phyloP scores from a whole-genome alignment of 2,329 filamentous ascomycete genomes.

The Hymenoscyphus occultus region DNA sequence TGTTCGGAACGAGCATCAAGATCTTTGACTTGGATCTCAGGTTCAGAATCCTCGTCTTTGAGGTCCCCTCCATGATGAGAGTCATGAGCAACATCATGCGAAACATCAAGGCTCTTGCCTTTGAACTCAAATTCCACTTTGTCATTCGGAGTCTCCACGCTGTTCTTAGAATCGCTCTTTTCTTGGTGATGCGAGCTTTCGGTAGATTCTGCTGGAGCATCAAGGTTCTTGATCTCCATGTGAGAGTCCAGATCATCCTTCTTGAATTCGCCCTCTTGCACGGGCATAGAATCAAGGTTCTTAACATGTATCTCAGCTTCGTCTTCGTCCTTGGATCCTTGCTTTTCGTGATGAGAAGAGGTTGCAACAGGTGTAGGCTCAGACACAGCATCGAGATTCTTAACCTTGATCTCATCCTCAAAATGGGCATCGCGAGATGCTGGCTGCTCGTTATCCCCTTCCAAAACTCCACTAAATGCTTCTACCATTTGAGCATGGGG shows the following conservation, averaged over 20 bases:
- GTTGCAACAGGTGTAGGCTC: neutral
- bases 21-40: neutral
- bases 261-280: too few species aligned
- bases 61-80: neutral
- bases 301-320: neutral
- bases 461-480: neutral
- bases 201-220: too few species aligned
- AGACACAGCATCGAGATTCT: neutral
- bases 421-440: neutral
- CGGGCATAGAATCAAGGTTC: neutral
- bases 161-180: too few species aligned
- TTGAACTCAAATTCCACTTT: neutral
- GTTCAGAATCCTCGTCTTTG: neutral
- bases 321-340: neutral
- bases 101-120: neutral
- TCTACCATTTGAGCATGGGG: neutral
- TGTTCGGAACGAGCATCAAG: neutral
- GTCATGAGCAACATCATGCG: neutral
- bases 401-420: neutral
- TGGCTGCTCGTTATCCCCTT: neutral
- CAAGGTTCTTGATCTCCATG: too few species aligned
- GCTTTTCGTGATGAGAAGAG: neutral
- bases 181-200: too few species aligned
- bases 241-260: too few species aligned
- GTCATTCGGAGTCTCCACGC: neutral